Percentiles rank a stretch among this genome's conserved stretches.
phyloP scores from a whole-genome alignment of 2,329 filamentous ascomycete genomes.

The Alternaria angustiovoidea region DNA sequence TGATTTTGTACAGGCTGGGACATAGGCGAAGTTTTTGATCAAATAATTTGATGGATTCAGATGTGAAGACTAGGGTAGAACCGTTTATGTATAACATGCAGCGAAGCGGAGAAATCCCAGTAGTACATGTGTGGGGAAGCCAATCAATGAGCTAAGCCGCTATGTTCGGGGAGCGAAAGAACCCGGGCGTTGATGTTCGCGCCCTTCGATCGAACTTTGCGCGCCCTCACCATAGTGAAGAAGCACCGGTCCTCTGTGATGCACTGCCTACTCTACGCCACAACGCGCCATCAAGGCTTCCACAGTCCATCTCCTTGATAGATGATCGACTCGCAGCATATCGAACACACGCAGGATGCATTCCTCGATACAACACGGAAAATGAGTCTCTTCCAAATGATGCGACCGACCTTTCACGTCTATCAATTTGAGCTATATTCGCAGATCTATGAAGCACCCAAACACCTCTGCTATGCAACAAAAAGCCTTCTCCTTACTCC shows the following conservation, averaged over 20 bases:
- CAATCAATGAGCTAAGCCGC: constrained; percentile 12
- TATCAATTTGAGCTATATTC: background rate
- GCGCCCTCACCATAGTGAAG: background rate
- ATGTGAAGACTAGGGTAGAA: background rate
- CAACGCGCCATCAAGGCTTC: background rate
- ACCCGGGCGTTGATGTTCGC: background rate
- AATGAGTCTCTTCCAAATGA: background rate
- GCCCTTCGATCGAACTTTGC: background rate
- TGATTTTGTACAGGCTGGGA: constrained; percentile 27
- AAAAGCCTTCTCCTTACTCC: constrained; percentile 1
- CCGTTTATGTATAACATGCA: constrained; percentile 2
- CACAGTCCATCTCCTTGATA: background rate
- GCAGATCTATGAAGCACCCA: background rate
- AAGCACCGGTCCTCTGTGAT: too few species aligned
- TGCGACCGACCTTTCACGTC: background rate
- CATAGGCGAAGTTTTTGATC: constrained; percentile 20
- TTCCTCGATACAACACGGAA: background rate
- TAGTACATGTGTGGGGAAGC: constrained; percentile 16
- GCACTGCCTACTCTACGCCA: background rate
- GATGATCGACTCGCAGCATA: background rate
- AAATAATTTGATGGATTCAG: background rate
- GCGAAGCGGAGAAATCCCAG: background rate
- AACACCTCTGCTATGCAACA: constrained; percentile 9
- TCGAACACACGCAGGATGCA: background rate
- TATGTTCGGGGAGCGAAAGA: background rate